phyloP scores from a whole-genome alignment of 768 basidiomycete species.

The Tricholoma sp. region DNA sequence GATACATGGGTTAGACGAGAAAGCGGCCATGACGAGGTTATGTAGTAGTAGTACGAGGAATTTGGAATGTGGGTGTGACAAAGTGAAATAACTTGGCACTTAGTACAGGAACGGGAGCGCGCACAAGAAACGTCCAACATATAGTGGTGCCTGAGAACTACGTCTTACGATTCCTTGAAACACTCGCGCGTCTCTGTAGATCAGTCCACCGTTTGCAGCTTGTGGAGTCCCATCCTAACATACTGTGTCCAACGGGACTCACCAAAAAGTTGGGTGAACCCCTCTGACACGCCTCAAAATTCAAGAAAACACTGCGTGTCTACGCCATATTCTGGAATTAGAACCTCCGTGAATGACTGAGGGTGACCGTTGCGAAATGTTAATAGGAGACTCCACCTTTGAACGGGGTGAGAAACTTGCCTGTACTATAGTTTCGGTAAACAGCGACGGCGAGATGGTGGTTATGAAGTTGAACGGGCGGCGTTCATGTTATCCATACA shows the following conservation, averaged over 20 bases:
- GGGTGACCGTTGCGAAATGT: too few species aligned
- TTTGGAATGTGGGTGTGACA: too few species aligned
- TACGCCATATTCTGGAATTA: slow-evolving; percentile 66
- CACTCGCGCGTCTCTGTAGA: slow-evolving; percentile 53
- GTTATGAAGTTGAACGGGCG: too few species aligned
- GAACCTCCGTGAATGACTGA: slow-evolving; percentile 86
- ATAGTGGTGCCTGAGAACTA: slow-evolving; percentile 60
- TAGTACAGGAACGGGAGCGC: slow-evolving; percentile 58
- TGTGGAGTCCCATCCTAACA: slow-evolving; percentile 42
- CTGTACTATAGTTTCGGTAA: too few species aligned
- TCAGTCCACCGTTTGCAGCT: slow-evolving; percentile 54
- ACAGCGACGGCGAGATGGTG: too few species aligned
- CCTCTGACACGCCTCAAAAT: slow-evolving; percentile 83
- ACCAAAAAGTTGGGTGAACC: slow-evolving; percentile 75
- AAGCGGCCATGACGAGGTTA: too few species aligned
- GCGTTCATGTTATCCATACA: too few species aligned
- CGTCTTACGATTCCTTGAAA: slow-evolving; percentile 68
- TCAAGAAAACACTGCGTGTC: slow-evolving; percentile 78
- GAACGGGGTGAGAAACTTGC: too few species aligned
- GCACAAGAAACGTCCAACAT: slow-evolving; percentile 60
- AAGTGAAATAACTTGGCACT: slow-evolving; percentile 19
- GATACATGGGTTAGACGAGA: too few species aligned
- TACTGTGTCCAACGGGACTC: slow-evolving; percentile 17
- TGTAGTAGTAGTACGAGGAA: too few species aligned
- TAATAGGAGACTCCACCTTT: too few species aligned